Evolutionary conservation across 2,329 filamentous ascomycete genomes (phyloP), one percentile per base, ranked within the genome.

Genomic region (Arthrocladium fulminans): DNA sequence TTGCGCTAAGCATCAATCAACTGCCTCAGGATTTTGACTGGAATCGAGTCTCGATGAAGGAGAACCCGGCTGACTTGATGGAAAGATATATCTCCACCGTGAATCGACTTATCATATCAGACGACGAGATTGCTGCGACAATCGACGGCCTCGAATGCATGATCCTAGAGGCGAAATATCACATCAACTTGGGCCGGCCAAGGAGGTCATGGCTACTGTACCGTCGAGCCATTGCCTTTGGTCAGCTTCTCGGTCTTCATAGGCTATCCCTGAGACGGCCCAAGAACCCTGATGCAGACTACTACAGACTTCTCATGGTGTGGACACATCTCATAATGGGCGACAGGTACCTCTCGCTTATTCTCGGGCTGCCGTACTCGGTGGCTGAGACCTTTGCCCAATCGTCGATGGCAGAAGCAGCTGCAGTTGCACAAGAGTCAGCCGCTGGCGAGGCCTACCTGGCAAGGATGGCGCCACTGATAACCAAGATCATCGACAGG

Each of bases 111-210:
- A 68, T 79, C 13, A 59, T 73, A 10, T 64, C 66, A 10, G 70
- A 75, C 46, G 73, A 76, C 47, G 70, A 75, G 41, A 70, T 71
- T 48, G 67, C 69, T 12, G 69, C 70, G 8, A 75, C 69, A 1
- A 54, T 78, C 0, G 71, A 77, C 43, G 73, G 72, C 2, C 66
- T 80, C 48, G 75, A 80, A 57, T 73, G 71, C 43, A 65, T 75
- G 35, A 62, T 73, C 42, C 58, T 80, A 10, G 65, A 72, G 34
- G 65, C 69, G 10, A 79, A 77, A 56, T 69, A 74, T 52, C 73
- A 75, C 52, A 63, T 76, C 45, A 74, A 77, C 49, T 71, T 76
- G 51, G 77, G 77, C 2, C 71, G 73, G 35, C 75, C 77, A 9
- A 70, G 74, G 29, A 68, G 72, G 52, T 71, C 73, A 1, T 81